A percentile compares a stretch with the other conserved stretches of the same genome.
Evolutionary conservation across 148 eudicot genomes (phyloP).

Genomic region (Heliosperma pusillum): DNA sequence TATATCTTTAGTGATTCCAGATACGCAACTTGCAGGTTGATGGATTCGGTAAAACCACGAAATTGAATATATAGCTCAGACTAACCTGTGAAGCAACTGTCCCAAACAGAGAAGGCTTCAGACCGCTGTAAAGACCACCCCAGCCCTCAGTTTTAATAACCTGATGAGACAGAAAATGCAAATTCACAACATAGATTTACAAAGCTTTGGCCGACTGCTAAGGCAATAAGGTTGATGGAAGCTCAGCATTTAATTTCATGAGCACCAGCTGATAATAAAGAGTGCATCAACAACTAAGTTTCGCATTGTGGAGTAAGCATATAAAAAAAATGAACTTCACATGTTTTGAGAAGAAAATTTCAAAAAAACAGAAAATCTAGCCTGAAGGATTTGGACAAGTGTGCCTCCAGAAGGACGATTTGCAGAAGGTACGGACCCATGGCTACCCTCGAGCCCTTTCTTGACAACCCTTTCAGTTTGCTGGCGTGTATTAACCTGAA

Average conservation of each 20-base stretch:
- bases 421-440: constrained; percentile 23
- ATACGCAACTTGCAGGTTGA: not conserved
- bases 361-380: constrained; percentile 11
- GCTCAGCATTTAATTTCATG: not conserved
- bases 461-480: constrained; percentile 68
- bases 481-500: constrained; percentile 70
- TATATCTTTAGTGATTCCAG: too few species aligned
- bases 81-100: constrained; percentile 84
- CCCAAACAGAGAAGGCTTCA: constrained; percentile 90
- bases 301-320: not conserved
- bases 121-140: constrained; percentile 94
- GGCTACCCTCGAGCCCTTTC: constrained; percentile 31
- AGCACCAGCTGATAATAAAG: not conserved
- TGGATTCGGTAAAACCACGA: not conserved
- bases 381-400: constrained; percentile 60
- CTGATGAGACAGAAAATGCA: constrained; percentile 30
- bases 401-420: constrained; percentile 39
- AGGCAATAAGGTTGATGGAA: not conserved
- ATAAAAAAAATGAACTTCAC: not conserved
- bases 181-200: not conserved
- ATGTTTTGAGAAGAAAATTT: not conserved
- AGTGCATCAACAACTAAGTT: not conserved
- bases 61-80: not conserved
- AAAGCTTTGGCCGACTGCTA: not conserved
- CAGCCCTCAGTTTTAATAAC: constrained; percentile 73